A percentile compares a stretch with the other conserved stretches of the same genome.
Evolutionary conservation across 169 alveolate species (phyloP).

Genomic region (Cryptosporidium sp.): DNA sequence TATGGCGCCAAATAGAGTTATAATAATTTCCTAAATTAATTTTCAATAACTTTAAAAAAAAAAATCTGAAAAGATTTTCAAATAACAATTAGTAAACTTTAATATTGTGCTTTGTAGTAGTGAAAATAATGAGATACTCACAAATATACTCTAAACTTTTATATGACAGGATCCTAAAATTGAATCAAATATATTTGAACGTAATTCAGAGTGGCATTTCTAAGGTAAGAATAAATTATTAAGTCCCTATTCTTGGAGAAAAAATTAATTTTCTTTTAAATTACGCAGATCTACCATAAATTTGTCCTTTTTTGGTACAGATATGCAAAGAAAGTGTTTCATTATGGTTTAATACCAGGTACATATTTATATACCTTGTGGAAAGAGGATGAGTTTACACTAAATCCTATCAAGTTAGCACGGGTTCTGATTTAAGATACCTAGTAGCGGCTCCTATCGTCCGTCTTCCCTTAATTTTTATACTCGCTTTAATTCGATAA

Average conservation of each 20-base stretch:
- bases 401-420: constrained; percentile 31
- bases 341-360: constrained; percentile 43
- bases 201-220: not conserved
- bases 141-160: not conserved
- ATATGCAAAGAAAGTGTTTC: constrained; percentile 35
- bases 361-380: constrained; percentile 18
- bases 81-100: too few species aligned
- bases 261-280: not conserved
- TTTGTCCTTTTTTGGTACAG: constrained; percentile 22
- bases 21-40: not conserved
- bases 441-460: not conserved
- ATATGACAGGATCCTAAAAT: not conserved
- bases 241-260: not conserved
- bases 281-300: constrained; percentile 15
- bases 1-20: constrained; percentile 24
- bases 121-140: not conserved
- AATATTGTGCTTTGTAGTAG: not conserved
- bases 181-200: not conserved
- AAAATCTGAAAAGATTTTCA: not conserved
- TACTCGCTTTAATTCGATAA: not conserved
- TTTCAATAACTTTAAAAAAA: not conserved
- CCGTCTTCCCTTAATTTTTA: not conserved
- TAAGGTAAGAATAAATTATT: constrained; percentile 31
- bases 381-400: constrained; percentile 43
- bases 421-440: constrained; percentile 5